These are phyloP conservation scores for Rhizodiscina lignyota DNA, from an alignment of 495 filamentous ascomycete genomes.

Conservation along the genomic window DNA sequence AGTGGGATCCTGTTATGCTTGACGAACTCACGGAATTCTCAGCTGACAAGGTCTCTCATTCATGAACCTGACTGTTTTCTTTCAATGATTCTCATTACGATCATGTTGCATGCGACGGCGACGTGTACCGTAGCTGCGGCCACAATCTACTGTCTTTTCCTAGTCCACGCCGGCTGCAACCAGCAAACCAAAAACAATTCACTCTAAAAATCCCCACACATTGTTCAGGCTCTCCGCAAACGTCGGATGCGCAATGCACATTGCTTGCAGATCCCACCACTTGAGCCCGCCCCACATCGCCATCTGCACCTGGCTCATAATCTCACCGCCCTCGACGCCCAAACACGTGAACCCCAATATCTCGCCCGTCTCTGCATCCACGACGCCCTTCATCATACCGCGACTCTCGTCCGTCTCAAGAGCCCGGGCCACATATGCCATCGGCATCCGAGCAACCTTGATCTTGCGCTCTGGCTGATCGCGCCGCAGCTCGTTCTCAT, in stretches of 20 bases:
- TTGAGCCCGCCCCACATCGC: slow-evolving; percentile 30
- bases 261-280: slow-evolving; percentile 25
- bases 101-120: too few species aligned
- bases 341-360: slow-evolving; percentile 34
- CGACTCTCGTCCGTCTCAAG: slow-evolving; percentile 33
- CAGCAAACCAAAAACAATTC: too few species aligned
- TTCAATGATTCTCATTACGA: too few species aligned
- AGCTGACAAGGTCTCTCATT: too few species aligned
- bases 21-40: too few species aligned
- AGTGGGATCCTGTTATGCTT: too few species aligned
- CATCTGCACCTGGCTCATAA: slow-evolving; percentile 34
- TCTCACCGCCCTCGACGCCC: slow-evolving; percentile 34
- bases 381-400: slow-evolving; percentile 35
- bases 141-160: too few species aligned
- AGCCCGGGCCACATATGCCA: slow-evolving; percentile 32
- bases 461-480: slow-evolving; percentile 14
- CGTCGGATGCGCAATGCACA: slow-evolving; percentile 32
- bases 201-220: slow-evolving; percentile 18
- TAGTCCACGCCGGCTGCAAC: too few species aligned
- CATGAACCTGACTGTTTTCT: too few species aligned
- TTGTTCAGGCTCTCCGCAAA: slow-evolving; percentile 35
- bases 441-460: slow-evolving; percentile 30
- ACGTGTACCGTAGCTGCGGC: too few species aligned
- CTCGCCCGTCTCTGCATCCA: slow-evolving; percentile 24
- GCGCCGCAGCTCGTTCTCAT: slow-evolving; percentile 20